phyloP scores from a whole-genome alignment of 345 rosid species.

The Psidium friedrichsthalianum region DNA sequence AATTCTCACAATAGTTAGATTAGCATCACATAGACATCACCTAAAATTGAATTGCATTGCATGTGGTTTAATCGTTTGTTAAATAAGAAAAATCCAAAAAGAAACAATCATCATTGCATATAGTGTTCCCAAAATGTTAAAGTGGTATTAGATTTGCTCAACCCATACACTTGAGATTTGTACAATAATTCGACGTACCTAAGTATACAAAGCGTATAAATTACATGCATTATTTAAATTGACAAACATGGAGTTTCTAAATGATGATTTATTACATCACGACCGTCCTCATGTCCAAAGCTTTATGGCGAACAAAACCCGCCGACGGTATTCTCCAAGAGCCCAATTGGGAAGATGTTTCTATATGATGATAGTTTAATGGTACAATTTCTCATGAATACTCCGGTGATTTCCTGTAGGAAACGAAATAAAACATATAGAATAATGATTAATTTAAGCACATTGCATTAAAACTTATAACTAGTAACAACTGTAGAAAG shows the following conservation, averaged over 20 bases:
- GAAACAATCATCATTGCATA: too few species aligned
- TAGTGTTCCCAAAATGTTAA: neutral
- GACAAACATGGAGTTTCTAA: neutral
- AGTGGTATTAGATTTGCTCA: neutral
- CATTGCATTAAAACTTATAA: neutral
- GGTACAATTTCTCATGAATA: conserved; percentile 34
- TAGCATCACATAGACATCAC: too few species aligned
- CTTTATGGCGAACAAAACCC: conserved; percentile 4
- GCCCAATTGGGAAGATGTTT: conserved; percentile 47
- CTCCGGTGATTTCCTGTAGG: conserved; percentile 31
- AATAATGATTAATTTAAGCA: neutral
- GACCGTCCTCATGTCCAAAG: neutral
- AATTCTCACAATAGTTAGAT: too few species aligned
- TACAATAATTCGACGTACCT: neutral
- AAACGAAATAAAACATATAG: neutral
- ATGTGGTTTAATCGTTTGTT: too few species aligned
- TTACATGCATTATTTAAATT: neutral
- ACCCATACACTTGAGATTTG: neutral
- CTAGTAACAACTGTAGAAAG: neutral
- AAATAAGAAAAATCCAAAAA: too few species aligned
- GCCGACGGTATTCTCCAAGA: conserved; percentile 24
- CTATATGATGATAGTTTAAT: conserved; percentile 32
- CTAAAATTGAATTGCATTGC: too few species aligned
- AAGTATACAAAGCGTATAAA: neutral
- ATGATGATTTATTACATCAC: neutral